A percentile compares a stretch with the other conserved stretches of the same genome.
Conservation (phyloP, 2,329 filamentous ascomycete genomes). For the Canariomyces notabilis region DNA sequence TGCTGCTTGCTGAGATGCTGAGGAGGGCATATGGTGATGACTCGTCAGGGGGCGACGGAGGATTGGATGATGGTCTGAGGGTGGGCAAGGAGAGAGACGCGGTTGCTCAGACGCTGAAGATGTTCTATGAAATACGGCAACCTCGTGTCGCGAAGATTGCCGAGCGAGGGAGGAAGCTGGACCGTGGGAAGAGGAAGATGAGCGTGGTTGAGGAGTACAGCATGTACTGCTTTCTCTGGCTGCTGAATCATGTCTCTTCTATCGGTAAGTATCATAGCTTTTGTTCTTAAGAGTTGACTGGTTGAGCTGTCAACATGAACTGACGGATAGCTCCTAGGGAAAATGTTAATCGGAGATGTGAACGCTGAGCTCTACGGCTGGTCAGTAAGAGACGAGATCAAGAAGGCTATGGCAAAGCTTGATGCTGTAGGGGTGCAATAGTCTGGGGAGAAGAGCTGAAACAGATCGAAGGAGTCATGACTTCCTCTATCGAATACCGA, state of each 20-base stretch:
- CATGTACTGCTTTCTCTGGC: constrained; percentile 13
- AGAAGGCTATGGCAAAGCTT: constrained; percentile 9
- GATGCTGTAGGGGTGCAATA: too few relatives aligned
- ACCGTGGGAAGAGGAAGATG: constrained; percentile 9
- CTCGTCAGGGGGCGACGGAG: neutral
- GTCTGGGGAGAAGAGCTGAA: too few relatives aligned
- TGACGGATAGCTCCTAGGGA: constrained; percentile 1
- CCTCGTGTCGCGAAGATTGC: constrained; percentile 6
- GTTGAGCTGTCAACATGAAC: neutral
- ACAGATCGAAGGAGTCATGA: too few relatives aligned
- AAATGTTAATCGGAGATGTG: constrained; percentile 9
- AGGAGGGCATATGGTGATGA: neutral
- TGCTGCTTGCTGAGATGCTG: constrained; percentile 9
- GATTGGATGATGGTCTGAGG: neutral
- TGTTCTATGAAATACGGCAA: constrained; percentile 8
- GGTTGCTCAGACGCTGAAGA: constrained; percentile 7
- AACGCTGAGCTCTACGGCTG: constrained; percentile 10
- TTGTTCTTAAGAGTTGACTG: too few relatives aligned
- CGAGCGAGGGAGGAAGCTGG: constrained; percentile 10
- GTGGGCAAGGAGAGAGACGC: constrained; percentile 4
- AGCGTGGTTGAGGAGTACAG: constrained; percentile 6
- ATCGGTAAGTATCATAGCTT: constrained; percentile 1
- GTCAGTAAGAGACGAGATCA: constrained; percentile 8
- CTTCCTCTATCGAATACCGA: too few relatives aligned
- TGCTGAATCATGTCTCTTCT: constrained; percentile 5